Evolutionary conservation across 2,329 filamentous ascomycete genomes (phyloP), one percentile per base, ranked within the genome.

Genomic region (Cercospora sp.): DNA sequence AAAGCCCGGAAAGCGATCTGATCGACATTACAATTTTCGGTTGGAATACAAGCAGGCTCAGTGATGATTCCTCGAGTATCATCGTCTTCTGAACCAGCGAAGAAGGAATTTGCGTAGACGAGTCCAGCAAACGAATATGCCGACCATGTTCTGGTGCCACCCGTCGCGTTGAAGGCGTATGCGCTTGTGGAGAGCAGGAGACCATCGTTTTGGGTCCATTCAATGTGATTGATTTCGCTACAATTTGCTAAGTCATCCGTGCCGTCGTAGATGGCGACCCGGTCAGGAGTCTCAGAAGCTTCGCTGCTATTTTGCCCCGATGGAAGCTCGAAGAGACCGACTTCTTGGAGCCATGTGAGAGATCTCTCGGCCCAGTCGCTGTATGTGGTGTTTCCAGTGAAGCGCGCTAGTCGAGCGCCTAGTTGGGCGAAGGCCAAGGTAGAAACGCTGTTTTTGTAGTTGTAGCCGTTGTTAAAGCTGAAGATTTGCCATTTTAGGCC

Each of bases 401-500:
- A 81, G 28, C 72, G 69, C 5, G 73, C 74, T 7, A 81, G 74
- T 18, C 79, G 76, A 0, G 92, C 91, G 3, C 90, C 89, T 12
- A 97, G 84, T 75, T 94, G 90, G 79, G 96, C 94, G 77, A 95
- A 88, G n/a, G 89, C 89, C 51, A 91, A 92, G 78, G 95, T 95
- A 69, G 89, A 89, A 73, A 94, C 87, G 16, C 89, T 86, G 81
- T 94, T 94, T 80, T 94, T 95, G 85, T 96, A 95, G 75, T 88
- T 85, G 77, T 93, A 89, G 13, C 92, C 93, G 70, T 88, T 88
- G 77, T 96, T 94, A 74, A 86, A 87, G 1, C 85, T 81, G 78
- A 90, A 94, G 72, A 97, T 93, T 81, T 97, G 92, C 93, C 93
- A 96, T 6, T 43, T 43, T 6, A 43, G 16, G 7, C 37, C 37